These are phyloP conservation scores for Yamadazyma tumulicola DNA, from an alignment of 805 yeast species.

Conservation along the genomic window DNA sequence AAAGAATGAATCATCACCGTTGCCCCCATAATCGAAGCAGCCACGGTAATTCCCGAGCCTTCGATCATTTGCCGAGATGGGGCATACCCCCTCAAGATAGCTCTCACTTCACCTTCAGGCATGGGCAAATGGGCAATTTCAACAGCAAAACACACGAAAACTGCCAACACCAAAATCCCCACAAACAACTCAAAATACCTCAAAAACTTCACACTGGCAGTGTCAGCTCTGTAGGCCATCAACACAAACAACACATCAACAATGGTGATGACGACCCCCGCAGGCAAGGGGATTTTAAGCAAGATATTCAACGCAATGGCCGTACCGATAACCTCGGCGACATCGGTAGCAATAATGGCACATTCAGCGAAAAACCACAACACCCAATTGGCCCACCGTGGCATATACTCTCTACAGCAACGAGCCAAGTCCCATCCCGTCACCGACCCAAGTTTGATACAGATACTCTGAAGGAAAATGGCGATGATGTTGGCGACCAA, in stretches of 20 bases:
- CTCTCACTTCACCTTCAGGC: constrained; percentile 20
- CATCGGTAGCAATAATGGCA: constrained; percentile 50
- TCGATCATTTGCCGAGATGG: constrained; percentile 43
- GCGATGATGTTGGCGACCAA: constrained; percentile 44
- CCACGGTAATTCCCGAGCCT: constrained; percentile 43
- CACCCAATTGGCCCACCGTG: constrained; percentile 33
- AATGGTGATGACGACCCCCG: constrained; percentile 45
- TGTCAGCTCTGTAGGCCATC: constrained; percentile 45
- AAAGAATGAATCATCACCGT: constrained; percentile 53
- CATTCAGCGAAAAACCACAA: constrained; percentile 45
- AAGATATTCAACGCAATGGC: constrained; percentile 48
- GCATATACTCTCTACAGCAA: constrained; percentile 39
- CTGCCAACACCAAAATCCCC: constrained; percentile 39
- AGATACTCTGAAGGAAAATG: constrained; percentile 41
- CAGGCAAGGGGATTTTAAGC: constrained; percentile 44
- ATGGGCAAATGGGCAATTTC: constrained; percentile 37
- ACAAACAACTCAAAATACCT: constrained; percentile 41
- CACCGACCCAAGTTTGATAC: constrained; percentile 47
- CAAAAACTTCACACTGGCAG: constrained; percentile 33
- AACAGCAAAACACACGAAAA: constrained; percentile 44
- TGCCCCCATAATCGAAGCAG: constrained; percentile 47
- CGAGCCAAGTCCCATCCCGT: constrained; percentile 48
- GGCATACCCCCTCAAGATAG: constrained; percentile 40
- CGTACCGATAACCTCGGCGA: constrained; percentile 54
- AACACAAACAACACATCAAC: constrained; percentile 45